Evolutionary conservation across 495 filamentous ascomycete species (phyloP).

Genomic region (Penicillium fimorum): DNA sequence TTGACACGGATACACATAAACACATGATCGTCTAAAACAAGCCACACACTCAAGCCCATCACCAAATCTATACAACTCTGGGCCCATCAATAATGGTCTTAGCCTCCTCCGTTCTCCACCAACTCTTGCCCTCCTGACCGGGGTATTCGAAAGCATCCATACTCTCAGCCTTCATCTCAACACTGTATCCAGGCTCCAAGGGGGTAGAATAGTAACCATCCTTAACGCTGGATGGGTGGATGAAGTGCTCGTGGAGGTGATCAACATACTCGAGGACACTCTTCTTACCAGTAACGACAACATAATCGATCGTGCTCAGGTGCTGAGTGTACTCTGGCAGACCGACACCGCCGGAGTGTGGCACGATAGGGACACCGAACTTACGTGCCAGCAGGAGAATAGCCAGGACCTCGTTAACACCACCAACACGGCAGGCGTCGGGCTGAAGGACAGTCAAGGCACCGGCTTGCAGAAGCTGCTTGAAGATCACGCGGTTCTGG

Average conservation of each 20-base stretch:
- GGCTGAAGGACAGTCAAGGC: conserved; percentile 89
- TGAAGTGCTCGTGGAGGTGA: conserved; percentile 90
- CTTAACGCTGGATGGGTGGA: conserved; percentile 73
- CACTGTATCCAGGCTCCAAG: conserved; percentile 77
- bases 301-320: conserved; percentile 90
- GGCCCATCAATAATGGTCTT: conserved; percentile 61
- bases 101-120: conserved; percentile 76
- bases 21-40: conserved; percentile 11
- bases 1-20: conserved; percentile 29
- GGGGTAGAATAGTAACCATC: conserved; percentile 90
- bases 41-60: conserved; percentile 1
- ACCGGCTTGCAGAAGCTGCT: conserved; percentile 76
- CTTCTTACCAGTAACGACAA: conserved; percentile 77
- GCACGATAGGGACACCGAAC: conserved; percentile 77
- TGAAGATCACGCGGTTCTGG: conserved; percentile 92
- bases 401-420: conserved; percentile 88
- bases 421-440: conserved; percentile 88
- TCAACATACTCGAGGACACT: conserved; percentile 90
- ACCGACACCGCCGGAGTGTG: conserved; percentile 86
- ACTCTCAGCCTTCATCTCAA: conserved; percentile 88
- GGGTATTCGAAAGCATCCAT: conserved; percentile 78
- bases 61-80: conserved; percentile 31
- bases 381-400: conserved; percentile 91
- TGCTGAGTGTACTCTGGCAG: conserved; percentile 95
- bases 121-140: conserved; percentile 71